Evolutionary conservation across 1,139 yeast genomes (phyloP).

Genomic region (Meyerozyma elateridarum): DNA sequence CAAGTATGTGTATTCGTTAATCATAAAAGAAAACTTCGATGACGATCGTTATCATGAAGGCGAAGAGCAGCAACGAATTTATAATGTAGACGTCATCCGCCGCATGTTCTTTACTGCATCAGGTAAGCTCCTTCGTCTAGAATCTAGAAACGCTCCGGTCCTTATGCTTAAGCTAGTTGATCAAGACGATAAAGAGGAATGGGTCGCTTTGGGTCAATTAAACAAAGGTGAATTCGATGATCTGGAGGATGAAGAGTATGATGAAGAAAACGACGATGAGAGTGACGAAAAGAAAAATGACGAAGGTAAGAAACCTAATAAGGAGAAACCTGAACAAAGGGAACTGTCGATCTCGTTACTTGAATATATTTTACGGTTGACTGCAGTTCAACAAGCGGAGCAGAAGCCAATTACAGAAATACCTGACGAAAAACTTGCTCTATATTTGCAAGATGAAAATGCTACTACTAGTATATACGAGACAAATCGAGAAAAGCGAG

Average conservation of each 20-base stretch:
- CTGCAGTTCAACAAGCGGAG: constrained; percentile 61
- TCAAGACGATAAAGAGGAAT: constrained; percentile 30
- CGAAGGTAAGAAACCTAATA: constrained; percentile 18
- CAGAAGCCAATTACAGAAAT: constrained; percentile 50
- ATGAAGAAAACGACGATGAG: constrained; percentile 22
- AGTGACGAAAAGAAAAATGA: constrained; percentile 14
- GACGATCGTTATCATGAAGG: constrained; percentile 75
- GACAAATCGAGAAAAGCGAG: constrained; percentile 11
- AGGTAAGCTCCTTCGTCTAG: constrained; percentile 61
- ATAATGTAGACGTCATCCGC: constrained; percentile 42
- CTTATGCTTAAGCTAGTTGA: constrained; percentile 48
- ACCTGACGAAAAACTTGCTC: constrained; percentile 62
- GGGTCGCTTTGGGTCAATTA: constrained; percentile 52
- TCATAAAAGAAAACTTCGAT: constrained; percentile 55
- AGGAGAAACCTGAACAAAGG: constrained; percentile 17
- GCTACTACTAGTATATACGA: constrained; percentile 4
- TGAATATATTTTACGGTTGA: constrained; percentile 60
- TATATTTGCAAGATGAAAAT: constrained; percentile 61
- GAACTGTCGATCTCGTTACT: constrained; percentile 48
- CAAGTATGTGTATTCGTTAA: constrained; percentile 40
- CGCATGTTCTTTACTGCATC: constrained; percentile 70
- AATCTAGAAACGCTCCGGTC: constrained; percentile 64
- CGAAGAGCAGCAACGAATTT: constrained; percentile 30
- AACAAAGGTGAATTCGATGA: constrained; percentile 26
- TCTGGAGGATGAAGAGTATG: constrained; percentile 23